These are phyloP conservation scores for Debaryomyces prosopidis DNA, from an alignment of 805 yeast species.

Conservation along the genomic window DNA sequence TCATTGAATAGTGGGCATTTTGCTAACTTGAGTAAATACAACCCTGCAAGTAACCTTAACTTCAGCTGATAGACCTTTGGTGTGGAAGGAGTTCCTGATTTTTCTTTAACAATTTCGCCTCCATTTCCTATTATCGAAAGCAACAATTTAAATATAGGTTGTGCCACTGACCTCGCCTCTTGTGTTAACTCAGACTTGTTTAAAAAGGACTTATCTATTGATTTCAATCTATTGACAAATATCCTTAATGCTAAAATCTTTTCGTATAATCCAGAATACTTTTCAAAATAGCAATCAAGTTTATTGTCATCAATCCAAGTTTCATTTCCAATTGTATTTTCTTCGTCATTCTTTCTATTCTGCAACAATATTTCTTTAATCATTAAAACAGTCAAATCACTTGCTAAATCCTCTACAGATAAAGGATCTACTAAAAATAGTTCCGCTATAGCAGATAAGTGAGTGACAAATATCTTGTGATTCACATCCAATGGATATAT, in stretches of 20 bases:
- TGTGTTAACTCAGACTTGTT: slow-evolving; percentile 38
- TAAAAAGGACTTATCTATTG: slow-evolving; percentile 15
- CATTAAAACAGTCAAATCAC: slow-evolving; percentile 58
- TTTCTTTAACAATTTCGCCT: slow-evolving; percentile 67
- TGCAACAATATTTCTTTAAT: slow-evolving; percentile 62
- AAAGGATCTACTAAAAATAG: slow-evolving; percentile 50
- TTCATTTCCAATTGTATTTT: slow-evolving; percentile 21
- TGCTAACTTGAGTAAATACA: slow-evolving; percentile 63
- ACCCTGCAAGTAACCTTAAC: slow-evolving; percentile 68
- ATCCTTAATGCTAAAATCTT: slow-evolving; percentile 56
- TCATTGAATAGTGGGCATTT: slow-evolving; percentile 51
- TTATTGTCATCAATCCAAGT: slow-evolving; percentile 51
- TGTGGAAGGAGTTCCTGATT: slow-evolving; percentile 52
- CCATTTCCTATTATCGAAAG: slow-evolving; percentile 68
- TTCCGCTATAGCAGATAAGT: slow-evolving; percentile 61
- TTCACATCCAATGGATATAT: slow-evolving; percentile 53
- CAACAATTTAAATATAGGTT: slow-evolving; percentile 67
- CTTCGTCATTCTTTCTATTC: slow-evolving; percentile 41
- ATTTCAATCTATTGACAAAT: slow-evolving; percentile 59
- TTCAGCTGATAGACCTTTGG: slow-evolving; percentile 62
- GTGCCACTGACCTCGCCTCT: slow-evolving; percentile 41
- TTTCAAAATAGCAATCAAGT: slow-evolving; percentile 27
- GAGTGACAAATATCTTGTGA: slow-evolving; percentile 47
- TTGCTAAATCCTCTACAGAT: slow-evolving; percentile 51
- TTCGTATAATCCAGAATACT: slow-evolving; percentile 37